Evolutionary conservation across 345 rosid species (phyloP).

Genomic region (Eucalyptus tenuipes): DNA sequence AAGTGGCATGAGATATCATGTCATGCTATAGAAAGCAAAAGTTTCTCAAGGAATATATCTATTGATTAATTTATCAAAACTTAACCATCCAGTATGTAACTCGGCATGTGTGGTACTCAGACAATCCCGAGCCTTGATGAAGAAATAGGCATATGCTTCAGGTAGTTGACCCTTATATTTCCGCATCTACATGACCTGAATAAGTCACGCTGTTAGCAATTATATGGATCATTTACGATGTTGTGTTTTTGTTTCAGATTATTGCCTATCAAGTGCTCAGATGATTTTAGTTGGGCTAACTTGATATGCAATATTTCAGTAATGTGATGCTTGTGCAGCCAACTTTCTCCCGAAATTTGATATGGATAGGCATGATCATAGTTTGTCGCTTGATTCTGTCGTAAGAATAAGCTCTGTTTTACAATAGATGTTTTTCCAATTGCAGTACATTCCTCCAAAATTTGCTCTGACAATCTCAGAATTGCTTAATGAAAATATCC

Average conservation of each 20-base stretch:
- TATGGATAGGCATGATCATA: not conserved
- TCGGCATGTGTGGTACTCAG: not conserved
- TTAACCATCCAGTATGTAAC: not conserved
- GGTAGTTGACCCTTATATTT: not conserved
- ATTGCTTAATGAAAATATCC: constrained; percentile 2
- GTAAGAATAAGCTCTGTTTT: not conserved
- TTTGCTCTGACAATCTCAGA: not conserved
- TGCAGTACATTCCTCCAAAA: constrained; percentile 31
- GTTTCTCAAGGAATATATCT: not conserved
- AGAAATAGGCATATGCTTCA: not conserved
- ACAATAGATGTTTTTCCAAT: not conserved
- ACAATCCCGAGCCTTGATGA: not conserved
- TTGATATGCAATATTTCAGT: not conserved
- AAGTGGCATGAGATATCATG: not conserved
- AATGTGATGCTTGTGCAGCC: not conserved
- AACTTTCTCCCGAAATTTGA: not conserved
- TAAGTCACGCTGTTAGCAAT: not conserved
- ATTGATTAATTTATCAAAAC: not conserved
- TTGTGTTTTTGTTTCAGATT: not conserved
- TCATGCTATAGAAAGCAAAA: not conserved
- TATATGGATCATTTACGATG: not conserved
- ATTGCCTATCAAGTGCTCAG: not conserved
- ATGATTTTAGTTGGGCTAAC: not conserved
- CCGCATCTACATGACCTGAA: not conserved
- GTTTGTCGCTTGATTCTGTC: not conserved